These are phyloP conservation scores for Lophiotrema nucula DNA, from an alignment of 495 filamentous ascomycete genomes.

Conservation along the genomic window DNA sequence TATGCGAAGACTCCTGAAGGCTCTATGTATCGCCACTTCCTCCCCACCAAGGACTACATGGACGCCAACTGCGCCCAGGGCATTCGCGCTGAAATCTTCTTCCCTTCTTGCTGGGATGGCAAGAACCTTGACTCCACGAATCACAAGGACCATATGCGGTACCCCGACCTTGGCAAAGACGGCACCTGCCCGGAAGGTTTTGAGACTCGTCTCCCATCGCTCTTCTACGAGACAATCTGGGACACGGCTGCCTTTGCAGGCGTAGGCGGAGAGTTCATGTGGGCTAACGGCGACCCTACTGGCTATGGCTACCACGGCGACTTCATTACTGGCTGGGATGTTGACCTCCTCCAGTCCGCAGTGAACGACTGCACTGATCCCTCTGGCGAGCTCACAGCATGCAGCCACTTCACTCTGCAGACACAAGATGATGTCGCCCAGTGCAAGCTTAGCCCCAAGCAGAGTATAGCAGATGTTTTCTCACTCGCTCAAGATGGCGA, in stretches of 20 bases:
- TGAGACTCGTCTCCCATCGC: conserved; percentile 64
- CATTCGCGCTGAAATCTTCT: conserved; percentile 79
- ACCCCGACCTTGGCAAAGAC: conserved; percentile 69
- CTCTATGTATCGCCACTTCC: conserved; percentile 72
- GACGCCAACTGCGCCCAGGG: conserved; percentile 75
- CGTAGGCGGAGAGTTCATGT: conserved; percentile 68
- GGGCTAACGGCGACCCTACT: conserved; percentile 78
- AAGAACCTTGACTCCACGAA: conserved; percentile 58
- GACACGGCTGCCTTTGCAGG: conserved; percentile 68
- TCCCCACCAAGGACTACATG: conserved; percentile 76
- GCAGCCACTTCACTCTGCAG: conserved; percentile 59
- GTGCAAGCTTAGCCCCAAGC: conserved; percentile 44
- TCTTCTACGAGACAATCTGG: conserved; percentile 91
- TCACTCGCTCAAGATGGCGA: conserved; percentile 45
- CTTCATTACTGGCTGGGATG: conserved; percentile 81
- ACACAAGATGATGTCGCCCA: conserved; percentile 41
- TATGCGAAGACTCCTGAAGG: conserved; percentile 62
- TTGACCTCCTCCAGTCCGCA: conserved; percentile 57
- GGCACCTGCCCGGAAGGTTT: conserved; percentile 76
- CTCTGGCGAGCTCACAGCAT: conserved; percentile 55
- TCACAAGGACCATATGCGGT: conserved; percentile 74
- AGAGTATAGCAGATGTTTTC: background rate
- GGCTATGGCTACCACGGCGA: conserved; percentile 83
- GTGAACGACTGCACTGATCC: conserved; percentile 51
- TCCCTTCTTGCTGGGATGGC: conserved; percentile 91